phyloP scores from a whole-genome alignment of 164 flowering plant genomes.

The Paratinospora sagittata region DNA sequence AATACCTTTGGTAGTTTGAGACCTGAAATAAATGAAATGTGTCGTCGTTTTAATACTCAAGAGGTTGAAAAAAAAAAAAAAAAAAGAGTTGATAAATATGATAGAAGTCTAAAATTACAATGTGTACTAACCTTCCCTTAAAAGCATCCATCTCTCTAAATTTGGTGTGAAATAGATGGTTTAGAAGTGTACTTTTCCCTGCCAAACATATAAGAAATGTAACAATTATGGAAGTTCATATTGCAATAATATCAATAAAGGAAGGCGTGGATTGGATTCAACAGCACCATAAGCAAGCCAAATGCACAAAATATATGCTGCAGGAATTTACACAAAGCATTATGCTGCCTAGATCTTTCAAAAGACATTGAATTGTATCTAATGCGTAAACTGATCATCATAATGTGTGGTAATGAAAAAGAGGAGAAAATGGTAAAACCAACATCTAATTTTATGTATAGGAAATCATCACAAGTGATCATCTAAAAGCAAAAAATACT shows the following conservation, averaged over 20 bases:
- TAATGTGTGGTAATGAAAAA: not conserved
- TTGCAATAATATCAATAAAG: not conserved
- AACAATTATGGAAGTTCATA: not conserved
- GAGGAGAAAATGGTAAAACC: not conserved
- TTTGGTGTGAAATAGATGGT: constrained; percentile 76
- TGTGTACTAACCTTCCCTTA: constrained; percentile 68
- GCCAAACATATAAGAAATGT: constrained; percentile 10
- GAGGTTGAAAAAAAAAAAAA: not conserved
- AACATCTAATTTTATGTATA: not conserved
- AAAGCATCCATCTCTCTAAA: constrained; percentile 97
- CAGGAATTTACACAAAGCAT: not conserved
- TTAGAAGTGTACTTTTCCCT: constrained; percentile 94
- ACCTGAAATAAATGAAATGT: constrained; percentile 38
- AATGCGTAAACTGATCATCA: not conserved
- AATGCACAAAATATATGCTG: not conserved
- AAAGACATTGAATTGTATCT: not conserved
- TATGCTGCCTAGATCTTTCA: not conserved
- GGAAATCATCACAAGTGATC: not conserved
- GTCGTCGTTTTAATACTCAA: not conserved
- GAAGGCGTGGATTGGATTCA: not conserved
- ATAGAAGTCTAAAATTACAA: not conserved
- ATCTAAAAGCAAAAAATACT: too few species aligned
- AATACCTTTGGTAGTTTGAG: constrained; percentile 93
- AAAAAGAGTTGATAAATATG: too few species aligned
- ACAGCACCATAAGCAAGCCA: not conserved